Evolutionary conservation across 805 yeast genomes (phyloP).

Genomic region (Monosporozyma solicola): DNA sequence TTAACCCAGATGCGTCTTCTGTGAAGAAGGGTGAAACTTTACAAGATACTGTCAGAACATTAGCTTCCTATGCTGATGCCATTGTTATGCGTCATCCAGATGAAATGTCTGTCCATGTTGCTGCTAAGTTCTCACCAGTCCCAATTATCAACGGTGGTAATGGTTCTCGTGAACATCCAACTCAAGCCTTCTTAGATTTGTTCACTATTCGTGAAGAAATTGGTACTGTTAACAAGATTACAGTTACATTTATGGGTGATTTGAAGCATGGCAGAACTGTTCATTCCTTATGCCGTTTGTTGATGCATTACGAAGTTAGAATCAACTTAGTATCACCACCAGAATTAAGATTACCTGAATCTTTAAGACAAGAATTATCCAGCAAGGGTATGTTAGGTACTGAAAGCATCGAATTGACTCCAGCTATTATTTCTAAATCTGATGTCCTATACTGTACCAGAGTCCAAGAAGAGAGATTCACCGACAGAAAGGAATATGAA

Average conservation of each 20-base stretch:
- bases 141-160: constrained; percentile 98
- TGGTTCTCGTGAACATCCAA: constrained; percentile 97
- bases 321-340: constrained; percentile 86
- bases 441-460: constrained; percentile 97
- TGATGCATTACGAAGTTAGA: constrained; percentile 87
- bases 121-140: constrained; percentile 93
- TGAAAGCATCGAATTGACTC: constrained; percentile 72
- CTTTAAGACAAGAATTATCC: constrained; percentile 56
- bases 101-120: constrained; percentile 84
- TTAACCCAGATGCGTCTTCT: constrained; percentile 79
- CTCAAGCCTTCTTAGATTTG: constrained; percentile 94
- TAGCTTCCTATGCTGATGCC: constrained; percentile 95
- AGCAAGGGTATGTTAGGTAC: constrained; percentile 58
- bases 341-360: constrained; percentile 76
- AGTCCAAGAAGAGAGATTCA: constrained; percentile 94
- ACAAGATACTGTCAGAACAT: constrained; percentile 91
- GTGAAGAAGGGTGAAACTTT: constrained; percentile 97
- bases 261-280: constrained; percentile 97
- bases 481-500: constrained; percentile 64
- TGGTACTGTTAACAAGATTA: constrained; percentile 96
- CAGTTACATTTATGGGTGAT: constrained; percentile 98
- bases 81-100: constrained; percentile 95
- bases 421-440: constrained; percentile 76
- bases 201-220: constrained; percentile 98
- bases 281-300: constrained; percentile 85